Base-by-base conservation (phyloP, 306 rosid species). In the Biancaea sappan region DNA sequence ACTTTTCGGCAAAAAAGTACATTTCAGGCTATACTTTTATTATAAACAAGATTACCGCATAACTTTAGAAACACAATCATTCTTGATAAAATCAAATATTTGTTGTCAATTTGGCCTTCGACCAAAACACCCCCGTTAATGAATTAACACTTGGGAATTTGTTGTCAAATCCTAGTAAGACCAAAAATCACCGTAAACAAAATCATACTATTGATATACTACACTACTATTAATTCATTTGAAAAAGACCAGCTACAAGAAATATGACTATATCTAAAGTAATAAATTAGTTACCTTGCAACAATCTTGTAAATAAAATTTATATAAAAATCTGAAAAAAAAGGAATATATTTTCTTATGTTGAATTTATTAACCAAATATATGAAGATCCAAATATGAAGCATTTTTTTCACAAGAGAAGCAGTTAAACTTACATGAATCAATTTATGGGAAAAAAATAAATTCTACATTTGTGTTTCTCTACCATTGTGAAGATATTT, bases 401-500 rank as follows among this genome's bases (percentile, higher is more conserved):
- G n/a, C n/a, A n/a, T n/a, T n/a, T n/a, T n/a, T n/a, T n/a, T n/a
- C n/a, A n/a, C 19, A n/a, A 48, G 57, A 47, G 41, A 26, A 67
- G 21, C 37, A 46, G 24, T 46, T 28, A 67, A 43, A 14, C 12
- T 6, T 25, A 26, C 24, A 16, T 15, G 46, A 51, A 10, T 47
- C 28, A 68, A 31, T 68, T 15, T 68, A 46, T 31, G n/a, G 79
- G 18, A 51, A 54, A 29, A 29, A 24, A 31, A 43, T 38, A 70
- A 43, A 1, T 69, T 63, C 43, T 57, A 52, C 52, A 7, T 56
- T 16, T 21, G 8, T 28, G 53, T 62, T 71, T 60, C 47, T 69
- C 60, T 73, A 28, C 72, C 51, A 66, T 69, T 73, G 46, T 65
- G 62, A 88, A 94, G 99, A 76, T 94, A 94, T 77, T 84, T 92